A percentile compares a stretch with the other conserved stretches of the same genome.
These are phyloP conservation scores for Shiraia sp. DNA, from an alignment of 2,329 filamentous ascomycete genomes.

Conservation along the genomic window DNA sequence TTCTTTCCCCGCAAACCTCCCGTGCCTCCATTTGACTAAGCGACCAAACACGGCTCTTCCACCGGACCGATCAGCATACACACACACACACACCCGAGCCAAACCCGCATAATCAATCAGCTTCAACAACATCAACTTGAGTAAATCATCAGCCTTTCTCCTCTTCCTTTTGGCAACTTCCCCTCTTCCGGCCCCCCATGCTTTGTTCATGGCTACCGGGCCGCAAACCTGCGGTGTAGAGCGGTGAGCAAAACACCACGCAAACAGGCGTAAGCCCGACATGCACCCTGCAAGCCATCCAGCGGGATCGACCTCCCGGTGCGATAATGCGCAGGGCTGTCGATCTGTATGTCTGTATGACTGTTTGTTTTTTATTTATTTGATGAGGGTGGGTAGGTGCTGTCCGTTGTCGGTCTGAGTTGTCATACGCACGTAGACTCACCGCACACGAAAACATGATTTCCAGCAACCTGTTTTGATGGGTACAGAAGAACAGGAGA, in stretches of 20 bases:
- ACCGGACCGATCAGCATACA: no score
- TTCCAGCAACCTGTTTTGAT: not conserved
- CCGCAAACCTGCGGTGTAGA: not conserved
- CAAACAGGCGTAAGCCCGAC: not conserved
- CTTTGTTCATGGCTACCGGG: not conserved
- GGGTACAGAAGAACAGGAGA: not conserved
- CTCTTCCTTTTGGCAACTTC: no score
- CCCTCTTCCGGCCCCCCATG: not conserved
- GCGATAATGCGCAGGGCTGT: conserved; percentile 1
- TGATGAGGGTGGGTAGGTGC: no score
- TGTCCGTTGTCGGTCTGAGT: conserved; percentile 2
- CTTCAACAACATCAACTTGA: no score
- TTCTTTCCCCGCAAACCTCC: no score
- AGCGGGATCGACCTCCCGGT: conserved; percentile 4
- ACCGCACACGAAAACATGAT: not conserved
- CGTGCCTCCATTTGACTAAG: no score
- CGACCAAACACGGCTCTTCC: no score
- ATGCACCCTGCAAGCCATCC: conserved; percentile 1
- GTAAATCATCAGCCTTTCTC: no score
- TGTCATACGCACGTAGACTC: conserved; percentile 2
- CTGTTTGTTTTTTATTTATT: not conserved
- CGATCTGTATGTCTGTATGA: conserved; percentile 3
- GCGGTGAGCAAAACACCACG: conserved; percentile 1
- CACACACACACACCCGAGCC: no score
- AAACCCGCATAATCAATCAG: no score